A percentile compares a stretch with the other conserved stretches of the same genome.
phyloP scores from a whole-genome alignment of 2,329 filamentous ascomycete genomes.

The Fusarium neocosmosporiellum region DNA sequence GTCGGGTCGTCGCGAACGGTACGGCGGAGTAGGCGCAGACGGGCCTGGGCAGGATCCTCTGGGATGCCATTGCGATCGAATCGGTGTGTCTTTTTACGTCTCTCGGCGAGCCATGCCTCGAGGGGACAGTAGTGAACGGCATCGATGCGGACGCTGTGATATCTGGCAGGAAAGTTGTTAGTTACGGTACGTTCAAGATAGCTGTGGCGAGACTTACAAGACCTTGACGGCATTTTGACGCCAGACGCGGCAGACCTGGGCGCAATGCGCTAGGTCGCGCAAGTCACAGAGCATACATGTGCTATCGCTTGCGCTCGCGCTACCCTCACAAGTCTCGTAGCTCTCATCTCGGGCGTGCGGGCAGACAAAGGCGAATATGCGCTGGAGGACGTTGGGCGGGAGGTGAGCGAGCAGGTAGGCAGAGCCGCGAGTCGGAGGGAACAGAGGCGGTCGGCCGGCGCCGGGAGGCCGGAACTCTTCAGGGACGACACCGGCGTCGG shows the following conservation, averaged over 20 bases:
- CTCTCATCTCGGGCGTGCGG: slow-evolving; percentile 82
- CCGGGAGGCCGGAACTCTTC: slow-evolving; percentile 45
- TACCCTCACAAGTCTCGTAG: slow-evolving; percentile 86
- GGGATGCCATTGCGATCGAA: slow-evolving; percentile 83
- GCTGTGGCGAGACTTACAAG: slow-evolving; percentile 66
- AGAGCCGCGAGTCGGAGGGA: slow-evolving; percentile 55
- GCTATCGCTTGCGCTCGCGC: slow-evolving; percentile 71
- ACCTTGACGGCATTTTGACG: slow-evolving; percentile 60
- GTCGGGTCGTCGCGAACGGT: slow-evolving; percentile 82
- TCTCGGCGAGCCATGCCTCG: slow-evolving; percentile 83
- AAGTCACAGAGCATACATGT: slow-evolving; percentile 94
- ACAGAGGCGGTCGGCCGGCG: slow-evolving; percentile 42
- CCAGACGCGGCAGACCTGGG: slow-evolving; percentile 81
- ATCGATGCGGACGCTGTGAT: slow-evolving; percentile 91
- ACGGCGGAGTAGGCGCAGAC: slow-evolving; percentile 82
- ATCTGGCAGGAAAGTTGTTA: slow-evolving; percentile 61
- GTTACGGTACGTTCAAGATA: slow-evolving; percentile 3
- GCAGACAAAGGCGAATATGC: slow-evolving; percentile 85
- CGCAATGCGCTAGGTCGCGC: slow-evolving; percentile 86
- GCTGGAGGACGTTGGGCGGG: slow-evolving; percentile 75
- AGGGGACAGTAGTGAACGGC: slow-evolving; percentile 93
- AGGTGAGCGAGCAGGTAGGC: slow-evolving; percentile 63
- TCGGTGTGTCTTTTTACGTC: slow-evolving; percentile 78
- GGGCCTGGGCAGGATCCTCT: slow-evolving; percentile 80
- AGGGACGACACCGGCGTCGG: slow-evolving; percentile 41